Evolutionary conservation across 768 basidiomycete genomes (phyloP), one percentile per base, ranked within the genome.

Genomic region (Hygrophorus pudorinus): DNA sequence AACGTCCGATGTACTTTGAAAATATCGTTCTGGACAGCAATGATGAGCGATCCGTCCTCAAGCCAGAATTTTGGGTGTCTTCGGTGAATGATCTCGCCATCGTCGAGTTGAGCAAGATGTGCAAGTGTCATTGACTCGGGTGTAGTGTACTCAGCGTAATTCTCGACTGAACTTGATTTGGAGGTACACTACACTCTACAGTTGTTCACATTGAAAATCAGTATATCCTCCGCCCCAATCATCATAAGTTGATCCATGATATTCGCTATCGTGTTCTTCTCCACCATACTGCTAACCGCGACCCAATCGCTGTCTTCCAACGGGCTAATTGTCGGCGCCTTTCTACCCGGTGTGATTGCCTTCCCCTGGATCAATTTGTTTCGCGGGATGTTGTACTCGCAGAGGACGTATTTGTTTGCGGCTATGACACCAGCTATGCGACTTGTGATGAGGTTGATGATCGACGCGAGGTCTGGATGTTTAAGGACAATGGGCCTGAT

Each of bases 341-440:
- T 68, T 38, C 92, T 71, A 4, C 96, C 96, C 0, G 94, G 96
- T 0, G 94, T 93, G 59, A 98, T 67, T 17, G 55, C 53, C 0
- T 76, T 72, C 1, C 88, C 92, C 2, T 63, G 67, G 10, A 68
- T 52, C 9, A 99, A 70, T 21, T 66, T 66, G 33, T 70, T 70
- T 10, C 89, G 75, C n/a, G 65, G 61, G 51, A 98, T 70, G 64
- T 99, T 98, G 71, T 94, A 99, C 56, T 90, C 82, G 60, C 91
- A 90, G 3, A 92, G 68, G 39, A 93, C 85, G 58, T 91, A 94
- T 65, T 78, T 84, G 21, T 74, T 71, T 3, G 88, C 85, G 0
- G 94, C 91, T 40, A 97, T 68, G 38, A 98, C 90, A 41, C 94
- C 94, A 1, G 84, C 85, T 49, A 98, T 88, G 35, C 94, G 89